A percentile compares a stretch with the other conserved stretches of the same genome.
These are phyloP conservation scores for Kwoniella shandongensis DNA, from an alignment of 768 basidiomycete genomes.

Conservation along the genomic window DNA sequence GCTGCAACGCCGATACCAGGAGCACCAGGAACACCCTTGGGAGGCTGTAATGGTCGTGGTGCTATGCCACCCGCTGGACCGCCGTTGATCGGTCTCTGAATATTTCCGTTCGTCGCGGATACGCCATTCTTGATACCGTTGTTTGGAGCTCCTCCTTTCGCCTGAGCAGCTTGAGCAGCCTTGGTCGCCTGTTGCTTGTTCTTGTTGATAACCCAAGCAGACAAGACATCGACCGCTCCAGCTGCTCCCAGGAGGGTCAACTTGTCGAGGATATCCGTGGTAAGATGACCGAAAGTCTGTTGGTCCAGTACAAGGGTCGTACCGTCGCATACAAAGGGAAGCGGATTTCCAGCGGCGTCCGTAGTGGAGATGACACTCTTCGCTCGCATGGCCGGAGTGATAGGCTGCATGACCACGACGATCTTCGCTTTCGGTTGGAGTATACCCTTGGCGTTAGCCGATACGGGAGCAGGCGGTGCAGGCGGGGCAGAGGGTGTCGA, in stretches of 20 bases:
- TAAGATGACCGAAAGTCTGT: slow-evolving; percentile 42
- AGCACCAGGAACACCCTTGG: not conserved
- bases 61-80: slow-evolving; percentile 6
- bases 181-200: slow-evolving; percentile 34
- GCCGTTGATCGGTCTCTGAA: not conserved
- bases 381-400: slow-evolving; percentile 40
- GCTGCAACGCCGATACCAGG: not conserved
- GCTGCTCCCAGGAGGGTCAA: slow-evolving; percentile 38
- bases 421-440: slow-evolving; percentile 42
- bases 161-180: slow-evolving; percentile 24
- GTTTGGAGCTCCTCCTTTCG: not conserved
- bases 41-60: not conserved
- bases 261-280: slow-evolving; percentile 38
- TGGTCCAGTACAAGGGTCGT: slow-evolving; percentile 40
- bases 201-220: slow-evolving; percentile 47
- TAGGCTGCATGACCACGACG: slow-evolving; percentile 35
- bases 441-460: slow-evolving; percentile 26
- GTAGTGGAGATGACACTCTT: slow-evolving; percentile 33
- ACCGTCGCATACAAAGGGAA: slow-evolving; percentile 45
- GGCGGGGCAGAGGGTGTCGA: slow-evolving; percentile 10
- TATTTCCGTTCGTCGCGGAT: not conserved
- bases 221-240: slow-evolving; percentile 42
- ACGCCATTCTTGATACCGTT: slow-evolving; percentile 10
- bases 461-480: slow-evolving; percentile 19
- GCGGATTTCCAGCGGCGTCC: slow-evolving; percentile 37